Conservation (phyloP, 73 alveolate species). For the Paramecium tetraurelia region DNA sequence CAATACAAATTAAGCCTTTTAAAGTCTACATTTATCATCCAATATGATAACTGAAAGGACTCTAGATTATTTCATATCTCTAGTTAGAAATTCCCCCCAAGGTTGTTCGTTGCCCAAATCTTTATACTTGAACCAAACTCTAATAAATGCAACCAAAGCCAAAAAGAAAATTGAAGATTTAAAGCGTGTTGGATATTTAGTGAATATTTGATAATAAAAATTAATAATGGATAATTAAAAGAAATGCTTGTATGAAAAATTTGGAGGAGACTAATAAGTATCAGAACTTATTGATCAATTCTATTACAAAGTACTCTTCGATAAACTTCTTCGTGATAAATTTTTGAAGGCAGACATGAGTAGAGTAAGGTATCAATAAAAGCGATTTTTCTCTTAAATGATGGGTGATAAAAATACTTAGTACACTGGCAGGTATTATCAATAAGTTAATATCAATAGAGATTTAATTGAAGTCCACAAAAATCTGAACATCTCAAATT, state of each 20-base stretch:
- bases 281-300: conserved; percentile 42
- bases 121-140: neutral
- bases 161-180: conserved; percentile 41
- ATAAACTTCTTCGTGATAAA: conserved; percentile 44
- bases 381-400: conserved; percentile 35
- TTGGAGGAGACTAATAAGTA: conserved; percentile 45
- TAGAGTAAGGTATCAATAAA: conserved; percentile 37
- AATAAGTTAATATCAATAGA: neutral
- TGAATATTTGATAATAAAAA: conserved; percentile 41
- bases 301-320: conserved; percentile 40
- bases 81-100: neutral
- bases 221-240: conserved; percentile 18
- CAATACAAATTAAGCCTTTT: neutral
- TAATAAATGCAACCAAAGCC: conserved; percentile 40
- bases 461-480: conserved; percentile 38
- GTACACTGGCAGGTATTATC: conserved; percentile 8
- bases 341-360: conserved; percentile 47
- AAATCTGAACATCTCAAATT: neutral
- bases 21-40: neutral
- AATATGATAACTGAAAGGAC: conserved; percentile 47
- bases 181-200: conserved; percentile 13
- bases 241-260: conserved; percentile 12
- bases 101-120: conserved; percentile 8
- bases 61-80: neutral
- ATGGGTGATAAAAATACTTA: conserved; percentile 49